phyloP scores from a whole-genome alignment of 805 yeast species.

The Ogataea paradorogensis region DNA sequence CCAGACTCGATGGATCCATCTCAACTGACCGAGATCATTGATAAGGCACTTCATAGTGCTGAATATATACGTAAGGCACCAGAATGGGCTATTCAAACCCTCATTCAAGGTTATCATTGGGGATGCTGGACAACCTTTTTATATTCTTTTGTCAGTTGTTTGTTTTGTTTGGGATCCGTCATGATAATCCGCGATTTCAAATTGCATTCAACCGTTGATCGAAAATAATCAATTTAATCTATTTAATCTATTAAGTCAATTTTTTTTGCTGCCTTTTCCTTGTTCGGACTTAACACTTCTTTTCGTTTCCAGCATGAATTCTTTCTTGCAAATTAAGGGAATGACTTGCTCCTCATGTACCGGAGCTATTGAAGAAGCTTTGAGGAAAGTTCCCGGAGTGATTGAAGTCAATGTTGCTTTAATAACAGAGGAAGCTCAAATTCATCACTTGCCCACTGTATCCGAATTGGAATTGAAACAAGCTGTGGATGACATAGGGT shows the following conservation, averaged over 20 bases:
- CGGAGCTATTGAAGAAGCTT: constrained; percentile 50
- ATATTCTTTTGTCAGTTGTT: constrained; percentile 39
- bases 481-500: constrained; percentile 74
- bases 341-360: constrained; percentile 94
- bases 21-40: constrained; percentile 43
- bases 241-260: background rate
- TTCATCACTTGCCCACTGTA: constrained; percentile 43
- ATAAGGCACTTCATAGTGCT: constrained; percentile 53
- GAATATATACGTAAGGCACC: constrained; percentile 58
- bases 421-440: constrained; percentile 68
- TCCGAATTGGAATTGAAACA: constrained; percentile 39
- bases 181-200: constrained; percentile 34
- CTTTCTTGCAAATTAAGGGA: constrained; percentile 46
- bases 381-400: constrained; percentile 22
- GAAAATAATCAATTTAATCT: constrained; percentile 26
- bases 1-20: constrained; percentile 36
- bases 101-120: constrained; percentile 49
- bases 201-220: constrained; percentile 49
- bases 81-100: constrained; percentile 41
- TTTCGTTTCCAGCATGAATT: background rate
- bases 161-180: constrained; percentile 11
- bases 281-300: constrained; percentile 1
- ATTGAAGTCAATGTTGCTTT: constrained; percentile 60
- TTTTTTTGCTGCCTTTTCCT: background rate
- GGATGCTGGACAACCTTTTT: constrained; percentile 54